Base-by-base conservation (phyloP, 2,329 filamentous ascomycete species). In the Didymella sp. region DNA sequence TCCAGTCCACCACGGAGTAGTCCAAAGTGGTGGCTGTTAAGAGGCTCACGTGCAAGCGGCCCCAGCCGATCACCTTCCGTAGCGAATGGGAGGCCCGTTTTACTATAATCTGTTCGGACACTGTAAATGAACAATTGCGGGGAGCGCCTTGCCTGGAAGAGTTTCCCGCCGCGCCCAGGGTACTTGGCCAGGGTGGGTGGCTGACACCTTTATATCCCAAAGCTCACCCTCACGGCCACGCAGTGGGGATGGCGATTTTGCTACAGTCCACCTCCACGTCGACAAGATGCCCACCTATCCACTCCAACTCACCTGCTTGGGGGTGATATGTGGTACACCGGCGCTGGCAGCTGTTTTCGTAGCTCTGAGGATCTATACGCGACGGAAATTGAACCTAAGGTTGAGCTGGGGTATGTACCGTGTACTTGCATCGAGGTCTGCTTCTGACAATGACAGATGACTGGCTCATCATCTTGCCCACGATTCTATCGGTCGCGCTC, bases 251-350 rank as follows among this genome's bases (percentile, higher is more conserved):
- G 49, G 49, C 56, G 56, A 53, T 25, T 49, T 28, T 58, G 40
- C 40, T 58, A 24, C 50, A 50, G 50, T 42, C 40, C 56, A 46
- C 49, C 33, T 54, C 58, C 62, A 61, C 56, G 58, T 66, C 64
- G 66, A 68, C 68, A 61, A 67, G 48, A 76, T 76, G 73, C 66
- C 69, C 67, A 67, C 68, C 61, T 73, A 76, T 69, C 73, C 73
- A 56, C 70, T 76, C 25, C 73, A 76, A 66, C 67, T 68, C 55
- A 73, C 71, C 54, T 76, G 73, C 59, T 60, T 76, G 66, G 73
- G 72, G 46, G 72, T 76, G 58, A 76, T 76, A 49, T 69, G 60
- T 51, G 68, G 69, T 49, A 73, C 72, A 22, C 73, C 73, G 38
- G 56, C 67, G 24, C 51, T 76, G 61, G 70, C 73, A 31, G 54